Base-by-base conservation (phyloP, 2,329 filamentous ascomycete species). In the Aspergillus persii region DNA sequence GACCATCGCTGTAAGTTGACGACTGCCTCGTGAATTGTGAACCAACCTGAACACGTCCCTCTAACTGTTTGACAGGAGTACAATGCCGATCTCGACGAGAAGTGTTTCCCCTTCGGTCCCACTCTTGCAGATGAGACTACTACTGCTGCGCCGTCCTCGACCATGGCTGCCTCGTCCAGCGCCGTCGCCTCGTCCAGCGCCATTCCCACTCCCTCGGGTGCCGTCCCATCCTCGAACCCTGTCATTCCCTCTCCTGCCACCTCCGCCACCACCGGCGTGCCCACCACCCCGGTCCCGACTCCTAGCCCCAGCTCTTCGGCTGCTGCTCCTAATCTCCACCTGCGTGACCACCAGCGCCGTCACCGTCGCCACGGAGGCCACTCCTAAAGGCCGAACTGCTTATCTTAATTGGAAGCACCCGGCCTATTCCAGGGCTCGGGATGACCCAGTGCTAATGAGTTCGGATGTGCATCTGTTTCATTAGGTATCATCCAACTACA, bases 1-100 rank as follows among this genome's bases (percentile, higher is more conserved):
- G 23, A 56, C 51, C 15, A 58, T 63, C 50, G 61, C 61, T 9
- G 61, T 63, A 63, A 56, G 59, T 61, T 27, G 15, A 36, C 36
- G 18, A 23, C 18, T 23, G 18, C 18, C 18, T 23, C 7, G 41
- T 18, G 2, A 44, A 23, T 9, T 27, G 11, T 46, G 11, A 26
- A 30, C 9, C 36, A 39, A 12, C 15, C 36, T n/a, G 36, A 39
- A 15, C 3, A 11, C 36, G 11, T 7, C 12, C 44, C 15, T 50
- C 29, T 9, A 29, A 31, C 30, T 18, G 11, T 50, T 39, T 7
- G 4, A 8, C 7, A 27, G 49, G 18, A 58, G 44, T n/a, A 44
- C 9, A 31, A 53, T n/a, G 52, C 46, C 5, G 29, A 18, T 15
- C 29, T 30, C 30, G 44, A 47, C 8, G 44, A 47, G 18, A 47